phyloP scores from a whole-genome alignment of 2,329 filamentous ascomycete species.

The Alternaria arborescens region DNA sequence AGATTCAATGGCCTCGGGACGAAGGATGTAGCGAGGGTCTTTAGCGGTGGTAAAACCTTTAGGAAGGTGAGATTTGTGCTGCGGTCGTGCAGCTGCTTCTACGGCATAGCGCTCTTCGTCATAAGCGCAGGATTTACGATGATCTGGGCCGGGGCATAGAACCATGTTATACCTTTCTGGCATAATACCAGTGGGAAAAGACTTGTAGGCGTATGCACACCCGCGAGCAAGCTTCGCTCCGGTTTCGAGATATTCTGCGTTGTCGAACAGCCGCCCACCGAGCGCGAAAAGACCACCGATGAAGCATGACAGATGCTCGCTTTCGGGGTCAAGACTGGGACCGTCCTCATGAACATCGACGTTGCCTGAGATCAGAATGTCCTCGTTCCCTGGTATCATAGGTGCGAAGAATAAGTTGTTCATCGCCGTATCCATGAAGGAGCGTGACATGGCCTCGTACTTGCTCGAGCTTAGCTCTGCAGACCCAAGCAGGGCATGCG shows the following conservation, averaged over 20 bases:
- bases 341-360: conserved; percentile 34
- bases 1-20: conserved; percentile 67
- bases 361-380: conserved; percentile 48
- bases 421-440: conserved; percentile 55
- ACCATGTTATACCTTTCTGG: conserved; percentile 64
- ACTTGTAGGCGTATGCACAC: conserved; percentile 68
- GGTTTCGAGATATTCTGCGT: conserved; percentile 62
- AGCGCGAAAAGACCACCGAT: conserved; percentile 69
- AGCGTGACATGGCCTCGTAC: conserved; percentile 63
- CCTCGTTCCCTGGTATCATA: conserved; percentile 39
- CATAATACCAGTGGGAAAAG: conserved; percentile 66
- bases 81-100: conserved; percentile 24
- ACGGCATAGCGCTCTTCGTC: conserved; percentile 48
- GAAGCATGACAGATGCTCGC: conserved; percentile 68
- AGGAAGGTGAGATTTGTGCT: conserved; percentile 39
- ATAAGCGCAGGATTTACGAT: conserved; percentile 58
- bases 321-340: conserved; percentile 55
- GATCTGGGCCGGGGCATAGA: conserved; percentile 53
- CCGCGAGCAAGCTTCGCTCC: conserved; percentile 67
- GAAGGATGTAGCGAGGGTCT: conserved; percentile 57
- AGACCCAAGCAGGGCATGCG: conserved; percentile 50
- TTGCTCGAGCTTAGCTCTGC: conserved; percentile 58
- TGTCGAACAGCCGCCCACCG: conserved; percentile 64
- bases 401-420: conserved; percentile 61
- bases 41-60: conserved; percentile 58